Conservation (phyloP, 2,329 filamentous ascomycete species). For the Proliferodiscus dingleyae region DNA sequence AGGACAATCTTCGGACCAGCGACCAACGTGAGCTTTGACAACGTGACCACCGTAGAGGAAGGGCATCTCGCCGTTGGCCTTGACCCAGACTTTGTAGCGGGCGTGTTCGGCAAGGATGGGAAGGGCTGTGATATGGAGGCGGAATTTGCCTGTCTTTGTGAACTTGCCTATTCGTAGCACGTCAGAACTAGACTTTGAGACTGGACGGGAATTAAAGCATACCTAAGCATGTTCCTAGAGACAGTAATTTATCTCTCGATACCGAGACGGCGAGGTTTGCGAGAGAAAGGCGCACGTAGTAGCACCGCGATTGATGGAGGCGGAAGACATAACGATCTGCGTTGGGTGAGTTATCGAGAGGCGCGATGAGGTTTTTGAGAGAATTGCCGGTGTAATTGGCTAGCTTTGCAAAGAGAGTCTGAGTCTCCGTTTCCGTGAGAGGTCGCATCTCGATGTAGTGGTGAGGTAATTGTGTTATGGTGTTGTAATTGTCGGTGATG, state of each 20-base stretch:
- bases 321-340: conserved; percentile 82
- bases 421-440: conserved; percentile 73
- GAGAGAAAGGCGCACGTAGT: conserved; percentile 85
- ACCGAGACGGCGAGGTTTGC: conserved; percentile 89
- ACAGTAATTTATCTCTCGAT: conserved; percentile 74
- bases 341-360: conserved; percentile 60
- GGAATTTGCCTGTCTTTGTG: conserved; percentile 94
- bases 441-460: conserved; percentile 57
- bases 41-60: conserved; percentile 93
- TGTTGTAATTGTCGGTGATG: background rate
- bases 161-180: conserved; percentile 66
- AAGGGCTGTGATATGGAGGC: conserved; percentile 83
- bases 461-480: background rate
- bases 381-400: conserved; percentile 88
- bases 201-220: conserved; percentile 15
- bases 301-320: conserved; percentile 76
- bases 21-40: conserved; percentile 69
- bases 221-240: conserved; percentile 80
- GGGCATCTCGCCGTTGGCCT: conserved; percentile 94
- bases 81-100: conserved; percentile 95
- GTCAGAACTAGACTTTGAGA: conserved; percentile 11
- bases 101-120: conserved; percentile 87
- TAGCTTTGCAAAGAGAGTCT: conserved; percentile 85
- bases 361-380: conserved; percentile 77
- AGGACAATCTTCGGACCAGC: conserved; percentile 87